A percentile compares a stretch with the other conserved stretches of the same genome.
phyloP scores from a whole-genome alignment of 2,329 filamentous ascomycete species.

The Exophiala aquamarina region DNA sequence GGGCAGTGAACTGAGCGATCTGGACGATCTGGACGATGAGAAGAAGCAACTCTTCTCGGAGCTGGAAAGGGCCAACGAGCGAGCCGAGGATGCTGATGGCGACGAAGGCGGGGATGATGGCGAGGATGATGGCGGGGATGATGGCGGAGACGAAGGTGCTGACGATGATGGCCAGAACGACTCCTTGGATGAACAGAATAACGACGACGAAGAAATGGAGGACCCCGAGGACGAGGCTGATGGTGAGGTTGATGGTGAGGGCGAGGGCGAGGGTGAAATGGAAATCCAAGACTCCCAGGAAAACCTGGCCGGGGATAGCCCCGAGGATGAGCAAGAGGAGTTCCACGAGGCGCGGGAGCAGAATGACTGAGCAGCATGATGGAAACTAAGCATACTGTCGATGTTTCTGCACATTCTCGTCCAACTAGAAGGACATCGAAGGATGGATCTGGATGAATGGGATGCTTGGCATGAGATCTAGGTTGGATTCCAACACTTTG shows the following conservation, averaged over 20 bases:
- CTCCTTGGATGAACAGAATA: not conserved
- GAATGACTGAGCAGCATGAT: too few species aligned
- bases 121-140: conserved; percentile 21
- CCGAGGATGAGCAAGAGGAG: conserved; percentile 10
- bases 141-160: conserved; percentile 1
- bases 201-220: conserved; percentile 26
- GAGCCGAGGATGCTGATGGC: conserved; percentile 40
- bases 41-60: conserved; percentile 18
- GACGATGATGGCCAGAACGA: conserved; percentile 1
- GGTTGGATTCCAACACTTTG: too few species aligned
- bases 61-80: conserved; percentile 48
- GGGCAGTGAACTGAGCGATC: conserved; percentile 23
- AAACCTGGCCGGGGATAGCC: conserved; percentile 6
- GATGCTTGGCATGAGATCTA: too few species aligned
- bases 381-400: too few species aligned
- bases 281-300: conserved; percentile 22
- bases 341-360: conserved; percentile 14
- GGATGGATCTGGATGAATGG: too few species aligned
- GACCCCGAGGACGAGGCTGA: conserved; percentile 16
- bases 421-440: too few species aligned
- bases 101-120: conserved; percentile 38
- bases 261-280: conserved; percentile 1
- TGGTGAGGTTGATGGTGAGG: conserved; percentile 19
- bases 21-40: conserved; percentile 56
- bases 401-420: too few species aligned